phyloP scores from a whole-genome alignment of 129 eudicot genomes.

The Flaveria linearis region DNA sequence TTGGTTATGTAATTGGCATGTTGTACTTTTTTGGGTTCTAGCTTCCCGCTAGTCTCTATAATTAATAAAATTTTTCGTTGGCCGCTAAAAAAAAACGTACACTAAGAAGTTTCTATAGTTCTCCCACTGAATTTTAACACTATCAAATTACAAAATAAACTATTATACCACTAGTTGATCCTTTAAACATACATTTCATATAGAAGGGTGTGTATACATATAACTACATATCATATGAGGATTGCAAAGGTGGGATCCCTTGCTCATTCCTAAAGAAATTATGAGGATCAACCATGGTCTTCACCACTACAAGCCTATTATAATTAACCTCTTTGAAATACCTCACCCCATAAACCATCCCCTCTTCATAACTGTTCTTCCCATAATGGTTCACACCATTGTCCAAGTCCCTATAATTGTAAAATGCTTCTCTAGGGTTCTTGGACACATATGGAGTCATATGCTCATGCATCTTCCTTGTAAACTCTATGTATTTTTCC shows the following conservation, averaged over 20 bases:
- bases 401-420: conserved; percentile 49
- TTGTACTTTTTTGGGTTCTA: too few relatives aligned
- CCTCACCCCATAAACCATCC: conserved; percentile 38
- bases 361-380: conserved; percentile 33
- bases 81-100: too few relatives aligned
- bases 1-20: too few relatives aligned
- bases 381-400: conserved; percentile 41
- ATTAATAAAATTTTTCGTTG: too few relatives aligned
- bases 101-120: too few relatives aligned
- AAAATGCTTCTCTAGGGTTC: conserved; percentile 44
- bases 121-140: too few relatives aligned
- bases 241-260: conserved; percentile 36
- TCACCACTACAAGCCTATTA: conserved; percentile 43
- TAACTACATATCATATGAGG: background rate
- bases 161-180: background rate
- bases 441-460: conserved; percentile 47
- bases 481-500: background rate
- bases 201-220: background rate
- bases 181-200: background rate
- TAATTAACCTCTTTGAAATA: conserved; percentile 40
- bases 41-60: too few relatives aligned
- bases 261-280: conserved; percentile 51
- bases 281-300: conserved; percentile 42
- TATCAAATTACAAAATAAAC: too few relatives aligned
- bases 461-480: conserved; percentile 23